These are phyloP conservation scores for Quercus robur DNA, from an alignment of 306 rosid species.

Conservation along the genomic window DNA sequence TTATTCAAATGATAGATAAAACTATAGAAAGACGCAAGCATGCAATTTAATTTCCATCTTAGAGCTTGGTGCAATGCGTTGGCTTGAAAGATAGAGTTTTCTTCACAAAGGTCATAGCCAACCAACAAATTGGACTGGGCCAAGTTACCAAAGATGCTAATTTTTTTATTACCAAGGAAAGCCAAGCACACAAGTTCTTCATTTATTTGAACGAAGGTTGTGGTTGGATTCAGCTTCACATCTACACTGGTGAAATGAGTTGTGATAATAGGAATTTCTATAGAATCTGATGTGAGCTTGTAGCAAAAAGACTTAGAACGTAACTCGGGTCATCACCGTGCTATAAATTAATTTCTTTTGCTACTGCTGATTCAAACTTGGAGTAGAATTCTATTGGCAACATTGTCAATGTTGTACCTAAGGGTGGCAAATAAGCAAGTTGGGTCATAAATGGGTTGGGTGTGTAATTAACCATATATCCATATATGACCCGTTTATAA, in stretches of 20 bases:
- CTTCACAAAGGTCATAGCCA: too few species aligned
- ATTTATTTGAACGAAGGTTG: slow-evolving; percentile 23
- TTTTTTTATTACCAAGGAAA: neutral
- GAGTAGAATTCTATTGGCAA: slow-evolving; percentile 17
- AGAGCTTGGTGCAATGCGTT: too few species aligned
- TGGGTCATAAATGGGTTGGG: too few species aligned
- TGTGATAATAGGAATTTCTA: slow-evolving; percentile 10
- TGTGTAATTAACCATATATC: too few species aligned
- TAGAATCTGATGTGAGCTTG: neutral
- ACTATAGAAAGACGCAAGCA: too few species aligned
- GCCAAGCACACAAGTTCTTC: slow-evolving; percentile 36
- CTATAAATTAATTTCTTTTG: neutral
- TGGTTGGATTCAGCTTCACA: slow-evolving; percentile 18
- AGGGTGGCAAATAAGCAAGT: too few species aligned
- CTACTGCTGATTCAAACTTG: slow-evolving; percentile 16
- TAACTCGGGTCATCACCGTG: neutral
- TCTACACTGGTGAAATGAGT: slow-evolving; percentile 40
- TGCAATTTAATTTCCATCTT: too few species aligned
- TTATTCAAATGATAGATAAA: too few species aligned
- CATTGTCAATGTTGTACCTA: slow-evolving; percentile 21
- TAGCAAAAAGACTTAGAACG: slow-evolving; percentile 15
- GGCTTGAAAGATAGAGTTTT: too few species aligned
- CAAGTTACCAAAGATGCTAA: slow-evolving; percentile 44
- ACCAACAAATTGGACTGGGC: slow-evolving; percentile 28
- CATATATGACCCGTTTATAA: too few species aligned